Evolutionary conservation across 345 rosid genomes (phyloP), one percentile per base, ranked within the genome.

Genomic region (Hypericum androsaemum): DNA sequence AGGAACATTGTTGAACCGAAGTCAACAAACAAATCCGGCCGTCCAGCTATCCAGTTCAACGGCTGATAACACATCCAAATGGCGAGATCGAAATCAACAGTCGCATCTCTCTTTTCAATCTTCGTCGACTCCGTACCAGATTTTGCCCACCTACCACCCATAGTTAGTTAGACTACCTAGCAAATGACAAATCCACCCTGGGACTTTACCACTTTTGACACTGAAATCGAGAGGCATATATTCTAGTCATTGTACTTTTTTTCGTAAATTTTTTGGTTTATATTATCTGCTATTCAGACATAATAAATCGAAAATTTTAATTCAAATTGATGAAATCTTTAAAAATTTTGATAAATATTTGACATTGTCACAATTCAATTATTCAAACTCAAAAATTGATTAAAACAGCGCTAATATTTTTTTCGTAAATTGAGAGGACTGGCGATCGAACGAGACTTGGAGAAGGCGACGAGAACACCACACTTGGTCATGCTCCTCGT

Each of bases 401-500:
- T n/a, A n/a, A n/a, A n/a, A n/a, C n/a, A n/a, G n/a, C n/a, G n/a
- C n/a, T n/a, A n/a, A n/a, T n/a, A 6, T 37, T 17, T 5, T 36
- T 46, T 42, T 15, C 43, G 22, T 37, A 46, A 50, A 36, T 43
- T 37, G 3, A 47, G 71, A 8, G 57, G 53, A 58, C 50, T 6
- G 59, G 58, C 52, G 66, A 68, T 36, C 6, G 10, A 62, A 53
- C 51, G 54, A 37, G 74, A 68, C 70, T 49, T 39, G 10, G 7
- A 55, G 32, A 22, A 58, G 44, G 10, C 16, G 66, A 54, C 47
- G 46, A 14, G 45, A 64, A 63, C 61, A 16, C 39, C 74, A 73
- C 73, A 79, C 69, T 81, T 82, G 83, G 72, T 1, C 59, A 28
- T 47, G 55, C 45, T 52, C 54, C 6, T 16, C 13, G 58, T 11